Conservation (phyloP, 129 eudicot species). For the Chrysanthemum lavandulifolium region DNA sequence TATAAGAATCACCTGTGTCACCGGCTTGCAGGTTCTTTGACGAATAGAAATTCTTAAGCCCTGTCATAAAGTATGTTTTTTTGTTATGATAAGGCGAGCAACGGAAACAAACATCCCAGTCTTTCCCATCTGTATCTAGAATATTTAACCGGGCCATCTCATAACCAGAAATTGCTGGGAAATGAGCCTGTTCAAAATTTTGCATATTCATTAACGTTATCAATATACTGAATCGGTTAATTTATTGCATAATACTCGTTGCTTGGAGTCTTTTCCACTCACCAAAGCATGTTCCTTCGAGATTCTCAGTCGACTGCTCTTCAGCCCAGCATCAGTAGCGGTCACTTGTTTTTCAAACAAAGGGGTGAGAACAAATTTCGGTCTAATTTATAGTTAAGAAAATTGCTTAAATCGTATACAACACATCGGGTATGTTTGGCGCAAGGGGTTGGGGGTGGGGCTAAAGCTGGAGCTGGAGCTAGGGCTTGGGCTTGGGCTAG, state of each 20-base stretch:
- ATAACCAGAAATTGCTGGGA: slow-evolving; percentile 39
- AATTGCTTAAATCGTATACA: neutral
- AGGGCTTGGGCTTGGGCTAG: too few species aligned
- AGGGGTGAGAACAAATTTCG: slow-evolving; percentile 29
- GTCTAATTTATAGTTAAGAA: slow-evolving; percentile 48
- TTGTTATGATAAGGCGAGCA: slow-evolving; percentile 32
- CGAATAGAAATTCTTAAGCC: slow-evolving; percentile 43
- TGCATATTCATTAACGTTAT: neutral
- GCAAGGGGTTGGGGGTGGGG: too few species aligned
- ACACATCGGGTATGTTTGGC: too few species aligned
- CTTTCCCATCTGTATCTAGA: slow-evolving; percentile 51
- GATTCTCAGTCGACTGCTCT: slow-evolving; percentile 41
- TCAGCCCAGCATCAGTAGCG: slow-evolving; percentile 40
- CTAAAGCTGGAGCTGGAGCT: too few species aligned
- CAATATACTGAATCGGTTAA: neutral
- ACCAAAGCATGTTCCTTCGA: slow-evolving; percentile 55
- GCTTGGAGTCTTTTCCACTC: slow-evolving; percentile 14
- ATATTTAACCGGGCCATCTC: slow-evolving; percentile 29
- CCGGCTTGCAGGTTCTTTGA: slow-evolving; percentile 47
- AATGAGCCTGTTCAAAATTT: slow-evolving; percentile 38
- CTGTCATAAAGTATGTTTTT: slow-evolving; percentile 48
- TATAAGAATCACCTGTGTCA: slow-evolving; percentile 42
- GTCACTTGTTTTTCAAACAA: slow-evolving; percentile 49
- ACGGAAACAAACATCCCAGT: slow-evolving; percentile 44
- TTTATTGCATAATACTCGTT: neutral